Base-by-base conservation (phyloP, 2,329 filamentous ascomycete genomes). In the Pestalotiopsis sp. region DNA sequence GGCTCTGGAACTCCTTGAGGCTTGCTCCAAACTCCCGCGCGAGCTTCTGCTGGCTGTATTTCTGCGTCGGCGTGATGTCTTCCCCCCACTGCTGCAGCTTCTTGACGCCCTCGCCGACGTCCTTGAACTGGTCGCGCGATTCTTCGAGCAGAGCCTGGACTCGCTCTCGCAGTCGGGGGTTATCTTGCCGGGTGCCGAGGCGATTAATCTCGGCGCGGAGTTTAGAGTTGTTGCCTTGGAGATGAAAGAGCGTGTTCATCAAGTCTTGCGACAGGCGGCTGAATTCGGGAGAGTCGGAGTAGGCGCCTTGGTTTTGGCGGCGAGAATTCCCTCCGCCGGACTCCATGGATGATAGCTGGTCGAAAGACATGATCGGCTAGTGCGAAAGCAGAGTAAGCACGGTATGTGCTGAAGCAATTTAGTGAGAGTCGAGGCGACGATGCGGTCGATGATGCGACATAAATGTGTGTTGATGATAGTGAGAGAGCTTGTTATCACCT, bases 21-120 rank as follows among this genome's bases (percentile, higher is more conserved):
- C 93, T 92, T 44, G 92, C 88, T 77, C 94, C 92, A 84, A 98
- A 98, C 78, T 98, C 94, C 76, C 93, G 92, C 70, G 94, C 95
- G 40, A 99, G 87, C 79, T 98, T 98, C 73, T 95, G 93, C 76
- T 98, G 95, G 24, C 94, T 96, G 84, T 97, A 98, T 81, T 95
- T 97, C 84, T 99, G 96, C 66, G 94, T 92, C 69, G 95, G 93
- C 94, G 67, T 74, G 71, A 73, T 68, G 55, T 35, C 22, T 52
- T 59, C 11, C 20, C 2, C 52, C 94, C 88, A 98, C 55, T 88
- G 88, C 78, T 97, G 92, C 60, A 98, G 88, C 81, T 92, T 94
- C 89, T 98, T 98, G 71, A 99, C 86, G 5, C 94, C 94, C 75
- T 98, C 94, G 72, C 94, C 96, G 69, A 97, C 92, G 67, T 96